A percentile compares a stretch with the other conserved stretches of the same genome.
Conservation (phyloP, 148 eudicot genomes). For the Rhododendron griersonianum region DNA sequence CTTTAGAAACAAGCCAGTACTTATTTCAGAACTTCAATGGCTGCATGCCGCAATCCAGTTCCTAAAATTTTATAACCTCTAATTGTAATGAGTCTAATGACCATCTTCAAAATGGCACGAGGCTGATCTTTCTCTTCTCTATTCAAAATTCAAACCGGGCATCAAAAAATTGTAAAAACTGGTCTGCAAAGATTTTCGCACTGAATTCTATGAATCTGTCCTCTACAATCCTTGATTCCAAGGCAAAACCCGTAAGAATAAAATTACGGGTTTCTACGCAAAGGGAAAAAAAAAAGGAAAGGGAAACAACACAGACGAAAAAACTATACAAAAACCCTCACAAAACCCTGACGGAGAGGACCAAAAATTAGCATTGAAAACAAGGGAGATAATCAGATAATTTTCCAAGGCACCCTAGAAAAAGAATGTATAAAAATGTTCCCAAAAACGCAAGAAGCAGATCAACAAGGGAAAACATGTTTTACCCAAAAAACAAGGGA, state of each 20-base stretch:
- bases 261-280: background rate
- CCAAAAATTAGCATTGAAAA: background rate
- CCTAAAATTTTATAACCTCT: background rate
- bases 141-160: background rate
- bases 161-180: background rate
- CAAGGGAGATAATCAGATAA: background rate
- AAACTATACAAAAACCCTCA: background rate
- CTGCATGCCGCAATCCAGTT: background rate
- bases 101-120: background rate
- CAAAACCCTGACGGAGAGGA: slow-evolving; percentile 15
- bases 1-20: background rate
- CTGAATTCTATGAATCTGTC: background rate
- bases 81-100: background rate
- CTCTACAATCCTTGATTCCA: background rate
- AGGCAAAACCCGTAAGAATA: background rate
- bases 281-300: too few species aligned
- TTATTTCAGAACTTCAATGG: background rate
- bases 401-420: background rate
- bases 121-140: background rate
- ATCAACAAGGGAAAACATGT: background rate
- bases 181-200: background rate
- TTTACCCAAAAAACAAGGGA: background rate
- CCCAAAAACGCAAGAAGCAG: background rate
- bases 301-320: background rate
- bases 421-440: background rate